Base-by-base conservation (phyloP, 768 basidiomycete genomes). In the Rhodosporidiobolus sp. region DNA sequence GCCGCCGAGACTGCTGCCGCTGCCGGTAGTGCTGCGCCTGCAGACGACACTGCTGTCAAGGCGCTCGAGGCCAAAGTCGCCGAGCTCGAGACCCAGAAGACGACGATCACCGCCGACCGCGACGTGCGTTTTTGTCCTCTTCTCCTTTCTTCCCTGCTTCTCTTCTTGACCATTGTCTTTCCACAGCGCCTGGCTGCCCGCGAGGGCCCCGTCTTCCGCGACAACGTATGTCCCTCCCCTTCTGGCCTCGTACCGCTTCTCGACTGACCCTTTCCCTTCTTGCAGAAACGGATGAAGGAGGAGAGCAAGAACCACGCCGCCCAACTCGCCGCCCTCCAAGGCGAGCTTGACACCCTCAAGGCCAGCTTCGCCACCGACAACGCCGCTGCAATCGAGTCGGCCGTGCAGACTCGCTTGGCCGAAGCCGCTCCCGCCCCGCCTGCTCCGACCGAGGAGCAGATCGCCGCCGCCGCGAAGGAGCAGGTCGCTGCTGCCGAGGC, bases 381-480 rank as follows among this genome's bases (percentile, higher is more conserved):
- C 65, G 38, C 74, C 48, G 68, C 72, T 22, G 63, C 74, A 55
- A 77, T 74, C 69, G 69, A 70, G 22, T 12, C 69, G 26, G 62
- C 58, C 57, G 73, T 74, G 4, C 66, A 74, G 30, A 46, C 65
- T 17, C 73, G 73, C 20, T 43, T 74, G 30, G 65, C 69, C 61
- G 74, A 57, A 43, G 50, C 77, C 12, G 62, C 53, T 10, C 65
- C 75, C 5, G 67, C 78, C 45, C 76, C 80, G 28, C 62, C 75
- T 16, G 66, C 63, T 19, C 53, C 67, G 22, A 66, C 76, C 14
- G 74, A 38, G 26, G 77, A 76, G 38, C 67, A 55, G 54, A 32
- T 69, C 67, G 74, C 76, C 35, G 70, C 66, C 24, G 69, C 58
- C 11, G 77, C 72, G 32, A 70, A 74, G 54, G 61, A 73, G 43